A percentile compares a stretch with the other conserved stretches of the same genome.
Conservation (phyloP, 164 flowering plant species). For the Stephania cephalantha region DNA sequence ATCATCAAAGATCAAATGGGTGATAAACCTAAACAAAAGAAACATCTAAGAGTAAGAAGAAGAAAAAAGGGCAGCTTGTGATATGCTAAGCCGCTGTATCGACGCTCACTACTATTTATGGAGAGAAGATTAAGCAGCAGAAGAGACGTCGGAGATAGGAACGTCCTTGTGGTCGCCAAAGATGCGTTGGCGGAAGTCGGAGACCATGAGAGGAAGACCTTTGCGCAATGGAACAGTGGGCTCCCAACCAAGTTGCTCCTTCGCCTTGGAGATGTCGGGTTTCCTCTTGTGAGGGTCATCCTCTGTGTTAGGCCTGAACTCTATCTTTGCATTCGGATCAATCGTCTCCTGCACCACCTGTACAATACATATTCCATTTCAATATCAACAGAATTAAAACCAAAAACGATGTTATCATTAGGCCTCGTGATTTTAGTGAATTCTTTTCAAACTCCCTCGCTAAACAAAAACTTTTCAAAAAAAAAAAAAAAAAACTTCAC, state of each 20-base stretch:
- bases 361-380: no score
- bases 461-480: no score
- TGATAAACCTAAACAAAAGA: neutral
- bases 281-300: slow-evolving; percentile 99
- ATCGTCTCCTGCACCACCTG: slow-evolving; percentile 94
- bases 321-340: slow-evolving; percentile 83
- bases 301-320: slow-evolving; percentile 80
- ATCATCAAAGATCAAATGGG: neutral
- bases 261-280: slow-evolving; percentile 87
- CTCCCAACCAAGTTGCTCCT: slow-evolving; percentile 82
- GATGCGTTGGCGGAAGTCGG: slow-evolving; percentile 74
- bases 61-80: neutral
- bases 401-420: no score
- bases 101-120: neutral
- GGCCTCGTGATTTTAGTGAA: no score
- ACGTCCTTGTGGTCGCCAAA: slow-evolving; percentile 72
- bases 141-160: neutral
- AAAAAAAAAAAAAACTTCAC: no score
- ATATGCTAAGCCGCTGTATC: neutral
- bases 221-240: slow-evolving; percentile 76
- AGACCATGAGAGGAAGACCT: slow-evolving; percentile 92
- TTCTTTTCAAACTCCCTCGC: no score
- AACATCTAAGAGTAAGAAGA: neutral
- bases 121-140: neutral
- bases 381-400: no score